A percentile compares a stretch with the other conserved stretches of the same genome.
These are phyloP conservation scores for Mortierella sp. DNA, from an alignment of 371 early-diverging fungal genomes.

Conservation along the genomic window DNA sequence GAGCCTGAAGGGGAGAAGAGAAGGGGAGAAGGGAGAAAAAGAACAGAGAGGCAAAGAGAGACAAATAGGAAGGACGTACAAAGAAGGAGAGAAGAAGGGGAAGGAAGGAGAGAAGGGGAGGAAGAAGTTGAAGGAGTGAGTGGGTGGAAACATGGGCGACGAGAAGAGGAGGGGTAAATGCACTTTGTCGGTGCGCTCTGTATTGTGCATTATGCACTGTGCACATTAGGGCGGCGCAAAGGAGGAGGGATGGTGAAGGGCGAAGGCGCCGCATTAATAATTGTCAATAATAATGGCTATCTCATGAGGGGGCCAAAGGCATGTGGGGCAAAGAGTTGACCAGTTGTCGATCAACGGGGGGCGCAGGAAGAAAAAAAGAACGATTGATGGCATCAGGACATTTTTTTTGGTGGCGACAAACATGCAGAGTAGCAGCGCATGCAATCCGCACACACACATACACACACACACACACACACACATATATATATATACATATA, in stretches of 20 bases:
- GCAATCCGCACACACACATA: background rate
- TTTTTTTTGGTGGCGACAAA: background rate
- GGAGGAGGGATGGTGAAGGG: too few relatives aligned
- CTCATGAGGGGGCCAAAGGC: background rate
- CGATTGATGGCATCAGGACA: background rate
- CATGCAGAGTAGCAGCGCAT: background rate
- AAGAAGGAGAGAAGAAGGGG: background rate
- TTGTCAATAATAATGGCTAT: background rate
- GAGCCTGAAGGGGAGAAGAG: too few relatives aligned
- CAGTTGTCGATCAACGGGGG: background rate
- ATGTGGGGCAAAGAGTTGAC: background rate
- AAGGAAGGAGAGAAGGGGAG: too few relatives aligned
- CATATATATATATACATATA: background rate
- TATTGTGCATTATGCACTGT: too few relatives aligned
- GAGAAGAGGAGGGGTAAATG: background rate
- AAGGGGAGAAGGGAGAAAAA: background rate
- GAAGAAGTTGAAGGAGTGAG: background rate
- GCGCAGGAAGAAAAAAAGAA: background rate
- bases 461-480: background rate
- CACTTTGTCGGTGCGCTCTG: too few relatives aligned
- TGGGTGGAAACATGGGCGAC: background rate
- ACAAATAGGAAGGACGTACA: background rate
- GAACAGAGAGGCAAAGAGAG: background rate
- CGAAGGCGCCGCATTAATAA: too few relatives aligned
- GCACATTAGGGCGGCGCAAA: too few relatives aligned